phyloP scores from a whole-genome alignment of 2,329 filamentous ascomycete species.

The Epichloe sp. region DNA sequence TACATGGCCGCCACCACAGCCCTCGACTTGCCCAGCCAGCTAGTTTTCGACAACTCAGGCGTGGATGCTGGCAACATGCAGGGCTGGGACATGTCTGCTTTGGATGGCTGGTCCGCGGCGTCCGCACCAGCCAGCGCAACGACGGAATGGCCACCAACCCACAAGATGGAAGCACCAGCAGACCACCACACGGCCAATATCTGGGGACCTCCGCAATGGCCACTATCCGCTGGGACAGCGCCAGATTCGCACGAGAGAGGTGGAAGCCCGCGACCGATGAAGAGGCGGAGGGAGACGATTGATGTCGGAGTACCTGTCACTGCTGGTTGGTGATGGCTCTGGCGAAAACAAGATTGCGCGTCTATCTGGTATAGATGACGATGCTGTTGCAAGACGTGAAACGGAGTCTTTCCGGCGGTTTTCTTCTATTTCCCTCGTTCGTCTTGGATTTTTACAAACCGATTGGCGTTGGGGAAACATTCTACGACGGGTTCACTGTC shows the following conservation, averaged over 20 bases:
- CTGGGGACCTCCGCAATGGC: slow-evolving; percentile 24
- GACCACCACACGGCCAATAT: slow-evolving; percentile 14
- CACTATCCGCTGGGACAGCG: slow-evolving; percentile 16
- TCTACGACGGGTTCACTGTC: neutral
- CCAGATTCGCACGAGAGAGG: slow-evolving; percentile 16
- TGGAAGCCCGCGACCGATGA: slow-evolving; percentile 23
- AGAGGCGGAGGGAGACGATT: slow-evolving; percentile 23
- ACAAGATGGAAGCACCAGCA: slow-evolving; percentile 18
- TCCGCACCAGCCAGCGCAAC: slow-evolving; percentile 13
- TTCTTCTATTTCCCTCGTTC: too few relatives aligned
- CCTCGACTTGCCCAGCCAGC: slow-evolving; percentile 19
- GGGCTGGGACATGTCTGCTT: slow-evolving; percentile 24
- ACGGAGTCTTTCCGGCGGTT: neutral
- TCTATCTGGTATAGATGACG: slow-evolving; percentile 1
- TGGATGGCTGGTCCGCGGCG: slow-evolving; percentile 21
- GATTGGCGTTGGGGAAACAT: neutral
- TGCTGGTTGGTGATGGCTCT: slow-evolving; percentile 16
- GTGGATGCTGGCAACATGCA: slow-evolving; percentile 19
- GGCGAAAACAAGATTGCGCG: neutral
- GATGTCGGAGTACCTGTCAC: slow-evolving; percentile 20
- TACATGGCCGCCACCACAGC: slow-evolving; percentile 18
- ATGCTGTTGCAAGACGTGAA: neutral
- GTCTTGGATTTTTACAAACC: neutral
- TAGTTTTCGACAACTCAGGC: slow-evolving; percentile 22
- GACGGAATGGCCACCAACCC: slow-evolving; percentile 19